Conservation (phyloP, 768 basidiomycete genomes). For the Mycena alexandri region DNA sequence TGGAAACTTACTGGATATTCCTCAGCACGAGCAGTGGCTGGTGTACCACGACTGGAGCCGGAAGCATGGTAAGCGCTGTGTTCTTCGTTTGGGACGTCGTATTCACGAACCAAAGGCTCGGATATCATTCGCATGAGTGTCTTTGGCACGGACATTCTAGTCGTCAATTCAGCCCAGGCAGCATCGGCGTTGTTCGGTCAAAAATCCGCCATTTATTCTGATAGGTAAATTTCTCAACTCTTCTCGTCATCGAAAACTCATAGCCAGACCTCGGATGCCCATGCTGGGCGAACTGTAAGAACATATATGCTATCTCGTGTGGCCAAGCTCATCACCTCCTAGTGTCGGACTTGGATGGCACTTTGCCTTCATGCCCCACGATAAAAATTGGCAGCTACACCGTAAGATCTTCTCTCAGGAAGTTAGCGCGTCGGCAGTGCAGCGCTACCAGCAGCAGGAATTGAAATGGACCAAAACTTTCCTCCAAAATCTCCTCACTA, state of each 20-base stretch:
- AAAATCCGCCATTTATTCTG: conserved; percentile 38
- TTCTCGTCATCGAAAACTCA: not conserved
- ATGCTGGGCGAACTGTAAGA: conserved; percentile 40
- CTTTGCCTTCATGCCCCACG: conserved; percentile 40
- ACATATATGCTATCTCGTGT: no score
- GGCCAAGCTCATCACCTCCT: not conserved
- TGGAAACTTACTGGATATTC: conserved; percentile 55
- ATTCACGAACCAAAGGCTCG: conserved; percentile 23
- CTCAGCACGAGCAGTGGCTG: conserved; percentile 52
- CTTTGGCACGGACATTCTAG: conserved; percentile 36
- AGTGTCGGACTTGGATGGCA: conserved; percentile 41
- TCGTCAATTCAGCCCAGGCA: conserved; percentile 38
- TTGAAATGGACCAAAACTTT: conserved; percentile 37
- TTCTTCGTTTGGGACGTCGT: not conserved
- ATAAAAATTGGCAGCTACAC: conserved; percentile 36
- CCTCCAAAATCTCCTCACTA: conserved; percentile 31
- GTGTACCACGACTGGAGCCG: conserved; percentile 53
- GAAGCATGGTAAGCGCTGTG: conserved; percentile 44
- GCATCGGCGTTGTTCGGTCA: conserved; percentile 35
- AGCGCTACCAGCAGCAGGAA: conserved; percentile 20
- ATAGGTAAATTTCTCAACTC: conserved; percentile 25
- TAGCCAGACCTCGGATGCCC: conserved; percentile 36
- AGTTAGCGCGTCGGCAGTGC: conserved; percentile 27
- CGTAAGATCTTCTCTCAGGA: conserved; percentile 37
- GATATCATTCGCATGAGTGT: conserved; percentile 39